Percentiles rank a stretch among this genome's conserved stretches.
Conservation (phyloP, 257 asterid genomes). For the Scutellaria baicalensis region DNA sequence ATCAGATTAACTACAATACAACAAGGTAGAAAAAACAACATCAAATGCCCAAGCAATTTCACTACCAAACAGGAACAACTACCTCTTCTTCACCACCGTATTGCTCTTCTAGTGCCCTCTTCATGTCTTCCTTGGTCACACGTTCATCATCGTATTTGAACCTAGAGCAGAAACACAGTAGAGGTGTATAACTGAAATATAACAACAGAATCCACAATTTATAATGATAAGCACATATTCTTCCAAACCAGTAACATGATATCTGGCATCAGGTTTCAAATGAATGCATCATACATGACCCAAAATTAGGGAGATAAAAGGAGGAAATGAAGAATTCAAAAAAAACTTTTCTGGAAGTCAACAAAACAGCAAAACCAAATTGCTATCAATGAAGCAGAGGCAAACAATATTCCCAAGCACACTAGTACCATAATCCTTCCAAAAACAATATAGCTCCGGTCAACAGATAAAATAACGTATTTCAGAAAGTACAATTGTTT, state of each 20-base stretch:
- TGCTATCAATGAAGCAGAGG: background rate
- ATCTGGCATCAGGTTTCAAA: background rate
- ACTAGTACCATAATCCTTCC: conserved; percentile 5
- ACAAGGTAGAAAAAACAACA: background rate
- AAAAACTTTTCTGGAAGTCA: background rate
- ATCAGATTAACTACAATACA: conserved; percentile 4
- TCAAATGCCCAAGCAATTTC: background rate
- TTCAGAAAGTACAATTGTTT: background rate
- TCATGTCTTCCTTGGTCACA: conserved; percentile 45
- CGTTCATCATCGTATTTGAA: conserved; percentile 52
- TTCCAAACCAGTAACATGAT: conserved; percentile 1
- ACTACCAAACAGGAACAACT: background rate
- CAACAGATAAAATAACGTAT: conserved; percentile 5
- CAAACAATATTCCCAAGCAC: background rate
- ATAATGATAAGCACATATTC: background rate
- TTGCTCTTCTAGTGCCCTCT: conserved; percentile 49
- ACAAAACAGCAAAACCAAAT: background rate
- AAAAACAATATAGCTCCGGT: background rate
- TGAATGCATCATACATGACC: background rate
- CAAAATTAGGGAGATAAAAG: background rate
- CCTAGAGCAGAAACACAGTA: conserved; percentile 24
- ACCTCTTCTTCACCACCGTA: conserved; percentile 58
- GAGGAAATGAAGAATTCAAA: background rate
- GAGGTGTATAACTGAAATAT: conserved; percentile 2
- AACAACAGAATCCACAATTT: conserved; percentile 2